Percentiles rank a stretch among this genome's conserved stretches.
phyloP scores from a whole-genome alignment of 2,329 filamentous ascomycete species.

The Colletotrichum sidae region DNA sequence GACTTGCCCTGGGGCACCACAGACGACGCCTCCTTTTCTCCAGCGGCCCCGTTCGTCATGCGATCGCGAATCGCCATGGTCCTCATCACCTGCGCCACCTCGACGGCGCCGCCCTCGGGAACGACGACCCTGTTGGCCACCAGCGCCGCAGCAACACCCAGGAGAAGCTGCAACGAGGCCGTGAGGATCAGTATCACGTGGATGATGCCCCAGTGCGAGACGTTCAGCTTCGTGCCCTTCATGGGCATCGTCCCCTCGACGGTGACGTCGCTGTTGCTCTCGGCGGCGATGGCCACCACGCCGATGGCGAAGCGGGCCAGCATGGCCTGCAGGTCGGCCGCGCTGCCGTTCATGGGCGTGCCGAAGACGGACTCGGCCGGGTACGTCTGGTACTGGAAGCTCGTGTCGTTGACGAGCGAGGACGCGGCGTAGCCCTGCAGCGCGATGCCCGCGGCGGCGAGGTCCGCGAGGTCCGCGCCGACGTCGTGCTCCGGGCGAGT shows the following conservation, averaged over 20 bases:
- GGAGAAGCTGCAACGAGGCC: slow-evolving; percentile 45
- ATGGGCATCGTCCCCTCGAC: slow-evolving; percentile 45
- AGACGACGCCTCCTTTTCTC: neutral
- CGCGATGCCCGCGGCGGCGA: slow-evolving; percentile 52
- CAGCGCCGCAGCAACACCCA: slow-evolving; percentile 40
- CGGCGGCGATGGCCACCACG: slow-evolving; percentile 48
- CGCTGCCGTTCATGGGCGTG: slow-evolving; percentile 44
- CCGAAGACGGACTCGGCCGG: slow-evolving; percentile 55
- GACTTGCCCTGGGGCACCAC: neutral
- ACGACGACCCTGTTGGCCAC: slow-evolving; percentile 45
- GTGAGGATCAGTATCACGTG: slow-evolving; percentile 49
- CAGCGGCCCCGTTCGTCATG: neutral
- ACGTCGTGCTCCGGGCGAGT: slow-evolving; percentile 50
- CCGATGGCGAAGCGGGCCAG: slow-evolving; percentile 52
- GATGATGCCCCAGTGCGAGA: slow-evolving; percentile 47
- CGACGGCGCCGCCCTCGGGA: slow-evolving; percentile 30
- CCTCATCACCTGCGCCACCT: slow-evolving; percentile 36
- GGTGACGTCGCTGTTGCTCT: slow-evolving; percentile 43
- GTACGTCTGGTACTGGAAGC: slow-evolving; percentile 53
- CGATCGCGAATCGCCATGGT: slow-evolving; percentile 33
- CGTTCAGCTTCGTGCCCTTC: slow-evolving; percentile 46
- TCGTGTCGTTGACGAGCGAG: slow-evolving; percentile 40
- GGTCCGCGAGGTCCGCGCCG: slow-evolving; percentile 47
- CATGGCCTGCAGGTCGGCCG: slow-evolving; percentile 47
- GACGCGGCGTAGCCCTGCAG: slow-evolving; percentile 51